Evolutionary conservation across 2,329 filamentous ascomycete species (phyloP).

Genomic region (Periglandula ipomoeae): DNA sequence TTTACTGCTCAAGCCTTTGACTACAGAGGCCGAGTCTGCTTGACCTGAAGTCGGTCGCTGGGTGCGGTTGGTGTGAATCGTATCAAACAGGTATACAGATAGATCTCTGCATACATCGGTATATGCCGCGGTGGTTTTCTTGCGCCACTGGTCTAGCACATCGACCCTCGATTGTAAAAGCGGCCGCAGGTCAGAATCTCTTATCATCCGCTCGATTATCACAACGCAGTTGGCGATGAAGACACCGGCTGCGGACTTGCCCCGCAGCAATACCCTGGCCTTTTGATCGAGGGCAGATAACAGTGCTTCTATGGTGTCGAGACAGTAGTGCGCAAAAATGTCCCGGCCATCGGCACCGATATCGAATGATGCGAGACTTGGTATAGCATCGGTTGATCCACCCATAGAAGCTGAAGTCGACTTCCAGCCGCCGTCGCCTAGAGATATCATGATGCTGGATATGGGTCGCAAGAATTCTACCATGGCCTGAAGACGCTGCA

Average conservation of each 20-base stretch:
- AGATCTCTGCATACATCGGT: conserved; percentile 83
- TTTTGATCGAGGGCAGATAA: conserved; percentile 68
- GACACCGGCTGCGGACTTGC: conserved; percentile 71
- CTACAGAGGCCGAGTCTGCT: conserved; percentile 70
- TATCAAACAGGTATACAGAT: conserved; percentile 76
- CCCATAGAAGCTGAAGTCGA: conserved; percentile 39
- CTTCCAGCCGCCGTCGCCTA: conserved; percentile 90
- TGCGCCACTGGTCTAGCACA: conserved; percentile 74
- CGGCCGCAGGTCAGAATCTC: conserved; percentile 65
- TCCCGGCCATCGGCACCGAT: conserved; percentile 80
- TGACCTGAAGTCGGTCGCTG: conserved; percentile 64
- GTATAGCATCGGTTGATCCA: conserved; percentile 53
- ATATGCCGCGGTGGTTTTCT: conserved; percentile 74
- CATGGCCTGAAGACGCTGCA: conserved; percentile 79
- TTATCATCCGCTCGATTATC: conserved; percentile 76
- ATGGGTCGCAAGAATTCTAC: conserved; percentile 78
- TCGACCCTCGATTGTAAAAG: conserved; percentile 59
- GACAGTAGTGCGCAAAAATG: conserved; percentile 81
- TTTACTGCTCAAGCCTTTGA: conserved; percentile 77
- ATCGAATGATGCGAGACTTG: conserved; percentile 71
- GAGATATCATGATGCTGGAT: conserved; percentile 79
- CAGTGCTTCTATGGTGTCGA: conserved; percentile 78
- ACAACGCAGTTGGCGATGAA: conserved; percentile 85
- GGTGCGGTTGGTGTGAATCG: conserved; percentile 77
- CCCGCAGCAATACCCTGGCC: conserved; percentile 61